These are phyloP conservation scores for Plantago elongata DNA, from an alignment of 257 asterid species.

Conservation along the genomic window DNA sequence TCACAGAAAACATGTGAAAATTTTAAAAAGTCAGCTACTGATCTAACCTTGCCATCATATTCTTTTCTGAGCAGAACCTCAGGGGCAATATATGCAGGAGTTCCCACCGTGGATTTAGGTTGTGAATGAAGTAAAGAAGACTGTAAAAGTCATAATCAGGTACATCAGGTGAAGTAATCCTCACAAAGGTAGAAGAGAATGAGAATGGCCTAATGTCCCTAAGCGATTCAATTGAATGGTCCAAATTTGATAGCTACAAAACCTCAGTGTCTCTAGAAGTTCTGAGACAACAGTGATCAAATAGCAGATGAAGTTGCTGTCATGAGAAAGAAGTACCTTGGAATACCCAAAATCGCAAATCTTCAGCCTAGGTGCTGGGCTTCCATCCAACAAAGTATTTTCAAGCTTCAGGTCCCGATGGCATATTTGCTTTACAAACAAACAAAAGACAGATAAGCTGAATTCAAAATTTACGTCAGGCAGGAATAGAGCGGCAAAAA, in stretches of 20 bases:
- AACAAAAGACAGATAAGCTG: slow-evolving; percentile 20
- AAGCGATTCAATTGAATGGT: background rate
- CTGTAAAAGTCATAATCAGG: slow-evolving; percentile 35
- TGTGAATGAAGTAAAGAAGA: slow-evolving; percentile 84
- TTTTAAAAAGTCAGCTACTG: slow-evolving; percentile 1
- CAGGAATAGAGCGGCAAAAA: background rate
- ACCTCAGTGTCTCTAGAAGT: background rate
- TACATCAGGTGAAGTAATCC: background rate
- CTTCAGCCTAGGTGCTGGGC: slow-evolving; percentile 86
- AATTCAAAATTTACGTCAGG: background rate
- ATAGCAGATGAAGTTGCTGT: background rate
- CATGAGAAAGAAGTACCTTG: slow-evolving; percentile 41
- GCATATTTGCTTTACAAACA: slow-evolving; percentile 66
- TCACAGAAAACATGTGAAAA: background rate
- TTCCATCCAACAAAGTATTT: slow-evolving; percentile 82
- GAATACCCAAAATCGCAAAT: slow-evolving; percentile 95
- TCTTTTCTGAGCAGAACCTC: slow-evolving; percentile 72
- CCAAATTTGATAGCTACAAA: background rate
- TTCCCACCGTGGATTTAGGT: slow-evolving; percentile 93
- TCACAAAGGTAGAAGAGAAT: background rate
- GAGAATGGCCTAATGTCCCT: background rate
- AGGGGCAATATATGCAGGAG: slow-evolving; percentile 91
- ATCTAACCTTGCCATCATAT: slow-evolving; percentile 80
- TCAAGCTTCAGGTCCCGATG: slow-evolving; percentile 90
- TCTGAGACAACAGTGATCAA: background rate